Evolutionary conservation across 805 yeast species (phyloP).

Genomic region (Maudiozyma saulgeensis): DNA sequence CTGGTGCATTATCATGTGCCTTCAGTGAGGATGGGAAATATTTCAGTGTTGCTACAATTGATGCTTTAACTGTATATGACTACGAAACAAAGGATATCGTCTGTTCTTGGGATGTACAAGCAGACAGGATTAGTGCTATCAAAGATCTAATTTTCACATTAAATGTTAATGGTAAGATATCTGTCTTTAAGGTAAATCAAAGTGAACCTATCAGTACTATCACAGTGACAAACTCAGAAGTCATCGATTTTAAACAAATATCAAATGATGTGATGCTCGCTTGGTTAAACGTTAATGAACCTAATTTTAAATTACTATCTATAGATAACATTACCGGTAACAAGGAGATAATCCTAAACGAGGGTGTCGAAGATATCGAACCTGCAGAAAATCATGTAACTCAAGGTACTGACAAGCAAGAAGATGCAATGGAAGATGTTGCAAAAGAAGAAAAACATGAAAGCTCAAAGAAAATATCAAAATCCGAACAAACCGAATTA

Average conservation of each 20-base stretch:
- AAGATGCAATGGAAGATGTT: constrained; percentile 14
- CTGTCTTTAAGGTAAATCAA: constrained; percentile 25
- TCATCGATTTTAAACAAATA: constrained; percentile 17
- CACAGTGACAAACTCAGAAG: constrained; percentile 19
- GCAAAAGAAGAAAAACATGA: neutral
- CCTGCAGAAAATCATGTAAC: neutral
- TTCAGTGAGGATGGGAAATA: constrained; percentile 15
- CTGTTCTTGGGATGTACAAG: constrained; percentile 18
- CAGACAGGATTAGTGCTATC: constrained; percentile 13
- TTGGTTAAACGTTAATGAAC: constrained; percentile 33
- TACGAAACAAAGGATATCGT: constrained; percentile 9
- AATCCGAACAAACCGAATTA: constrained; percentile 23
- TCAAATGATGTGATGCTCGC: constrained; percentile 23
- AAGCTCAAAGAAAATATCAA: constrained; percentile 13
- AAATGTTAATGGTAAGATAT: constrained; percentile 15
- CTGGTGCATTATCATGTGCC: constrained; percentile 12
- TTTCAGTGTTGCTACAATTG: constrained; percentile 15
- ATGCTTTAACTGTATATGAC: constrained; percentile 13
- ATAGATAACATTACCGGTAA: constrained; percentile 13
- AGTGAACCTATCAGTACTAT: constrained; percentile 29
- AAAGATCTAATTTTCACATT: constrained; percentile 15
- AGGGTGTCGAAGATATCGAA: constrained; percentile 4
- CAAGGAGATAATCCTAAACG: constrained; percentile 23
- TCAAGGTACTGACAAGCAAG: constrained; percentile 6
- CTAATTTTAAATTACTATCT: constrained; percentile 27